phyloP scores from a whole-genome alignment of 305 asterid species.

The Euphrasia arctica region DNA sequence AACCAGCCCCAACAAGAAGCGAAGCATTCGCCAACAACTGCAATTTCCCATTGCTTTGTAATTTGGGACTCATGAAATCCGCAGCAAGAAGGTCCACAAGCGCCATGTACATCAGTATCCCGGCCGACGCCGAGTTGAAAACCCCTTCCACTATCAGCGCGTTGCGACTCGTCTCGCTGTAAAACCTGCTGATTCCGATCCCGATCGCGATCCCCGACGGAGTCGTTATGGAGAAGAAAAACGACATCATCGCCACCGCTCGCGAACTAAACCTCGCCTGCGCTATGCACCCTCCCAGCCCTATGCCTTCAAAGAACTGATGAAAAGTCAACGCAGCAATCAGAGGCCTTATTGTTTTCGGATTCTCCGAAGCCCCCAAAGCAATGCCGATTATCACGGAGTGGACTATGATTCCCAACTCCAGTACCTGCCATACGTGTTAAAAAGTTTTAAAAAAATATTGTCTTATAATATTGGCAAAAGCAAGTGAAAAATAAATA shows the following conservation, averaged over 20 bases:
- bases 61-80: slow-evolving; percentile 51
- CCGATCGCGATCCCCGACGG: slow-evolving; percentile 42
- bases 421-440: slow-evolving; percentile 43
- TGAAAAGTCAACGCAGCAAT: slow-evolving; percentile 59
- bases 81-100: slow-evolving; percentile 50
- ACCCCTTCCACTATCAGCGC: slow-evolving; percentile 47
- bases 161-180: slow-evolving; percentile 44
- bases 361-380: slow-evolving; percentile 53
- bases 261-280: slow-evolving; percentile 40
- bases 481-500: no score
- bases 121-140: slow-evolving; percentile 52
- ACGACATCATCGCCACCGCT: slow-evolving; percentile 32
- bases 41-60: slow-evolving; percentile 45
- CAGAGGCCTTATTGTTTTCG: slow-evolving; percentile 46
- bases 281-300: slow-evolving; percentile 62
- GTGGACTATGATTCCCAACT: slow-evolving; percentile 58
- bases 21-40: slow-evolving; percentile 40
- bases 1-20: slow-evolving; percentile 60
- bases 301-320: slow-evolving; percentile 66
- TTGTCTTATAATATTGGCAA: no score
- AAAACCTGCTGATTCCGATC: slow-evolving; percentile 35
- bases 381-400: slow-evolving; percentile 56
- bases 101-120: slow-evolving; percentile 57
- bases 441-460: no score
- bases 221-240: slow-evolving; percentile 48